Conservation (phyloP, 306 rosid species). For the Fragaria iinumae region DNA sequence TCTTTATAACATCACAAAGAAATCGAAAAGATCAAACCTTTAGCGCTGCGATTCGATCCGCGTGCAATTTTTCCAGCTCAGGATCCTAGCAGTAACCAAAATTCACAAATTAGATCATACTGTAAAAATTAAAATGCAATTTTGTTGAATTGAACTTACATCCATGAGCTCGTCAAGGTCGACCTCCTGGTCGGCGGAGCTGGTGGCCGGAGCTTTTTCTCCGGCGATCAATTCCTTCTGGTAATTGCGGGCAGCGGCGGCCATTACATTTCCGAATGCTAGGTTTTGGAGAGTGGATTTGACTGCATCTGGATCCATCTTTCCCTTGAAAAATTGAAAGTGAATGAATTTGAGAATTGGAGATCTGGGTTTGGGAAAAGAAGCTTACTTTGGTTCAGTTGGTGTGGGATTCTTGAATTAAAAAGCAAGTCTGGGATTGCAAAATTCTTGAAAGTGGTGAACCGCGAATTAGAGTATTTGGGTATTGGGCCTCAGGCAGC, state of each 20-base stretch:
- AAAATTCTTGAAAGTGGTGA: no score
- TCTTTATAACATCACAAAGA: slow-evolving; percentile 1
- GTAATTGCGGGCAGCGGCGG: slow-evolving; percentile 90
- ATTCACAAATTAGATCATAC: neutral
- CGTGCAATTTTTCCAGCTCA: slow-evolving; percentile 91
- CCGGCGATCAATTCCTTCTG: slow-evolving; percentile 71
- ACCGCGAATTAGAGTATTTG: neutral
- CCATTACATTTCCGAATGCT: slow-evolving; percentile 86
- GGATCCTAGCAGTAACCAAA: slow-evolving; percentile 72
- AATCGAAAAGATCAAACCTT: slow-evolving; percentile 50
- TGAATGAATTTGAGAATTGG: neutral
- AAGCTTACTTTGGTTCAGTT: neutral
- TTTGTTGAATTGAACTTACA: slow-evolving; percentile 40
- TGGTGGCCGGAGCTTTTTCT: slow-evolving; percentile 54
- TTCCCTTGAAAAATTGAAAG: neutral
- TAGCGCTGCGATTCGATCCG: slow-evolving; percentile 87
- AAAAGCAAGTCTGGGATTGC: neutral
- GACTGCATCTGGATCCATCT: slow-evolving; percentile 81
- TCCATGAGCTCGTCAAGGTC: slow-evolving; percentile 97
- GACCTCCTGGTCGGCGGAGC: slow-evolving; percentile 68
- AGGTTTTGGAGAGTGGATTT: slow-evolving; percentile 81
- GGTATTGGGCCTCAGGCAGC: no score
- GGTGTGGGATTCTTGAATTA: neutral
- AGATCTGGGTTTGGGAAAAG: neutral
- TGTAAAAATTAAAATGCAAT: neutral